A percentile compares a stretch with the other conserved stretches of the same genome.
Evolutionary conservation across 2,329 filamentous ascomycete species (phyloP).

Genomic region (Lecanicillium sp.): DNA sequence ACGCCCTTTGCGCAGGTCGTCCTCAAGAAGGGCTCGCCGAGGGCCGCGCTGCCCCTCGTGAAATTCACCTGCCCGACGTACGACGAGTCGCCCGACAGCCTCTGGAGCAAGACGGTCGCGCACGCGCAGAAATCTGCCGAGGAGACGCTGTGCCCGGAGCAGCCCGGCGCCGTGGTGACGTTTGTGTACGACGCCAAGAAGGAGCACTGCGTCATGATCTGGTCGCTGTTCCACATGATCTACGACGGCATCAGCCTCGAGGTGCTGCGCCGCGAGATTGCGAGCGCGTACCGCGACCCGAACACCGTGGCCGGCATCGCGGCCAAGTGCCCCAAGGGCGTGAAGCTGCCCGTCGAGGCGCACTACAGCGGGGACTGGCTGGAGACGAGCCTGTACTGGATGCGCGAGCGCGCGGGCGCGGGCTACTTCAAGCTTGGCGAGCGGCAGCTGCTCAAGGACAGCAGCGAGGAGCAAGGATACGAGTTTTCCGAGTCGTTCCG

Average conservation of each 20-base stretch:
- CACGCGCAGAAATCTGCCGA: slow-evolving; percentile 10
- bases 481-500: slow-evolving; percentile 8
- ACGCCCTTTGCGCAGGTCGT: slow-evolving; percentile 14
- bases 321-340: slow-evolving; percentile 6
- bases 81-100: slow-evolving; percentile 9
- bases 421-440: slow-evolving; percentile 4
- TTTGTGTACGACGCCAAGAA: slow-evolving; percentile 10
- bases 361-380: slow-evolving; percentile 15
- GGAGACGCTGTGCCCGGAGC: slow-evolving; percentile 8
- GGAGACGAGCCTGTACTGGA: slow-evolving; percentile 15
- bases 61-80: slow-evolving; percentile 10
- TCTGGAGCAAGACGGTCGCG: slow-evolving; percentile 11
- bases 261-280: slow-evolving; percentile 12
- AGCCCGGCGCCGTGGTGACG: slow-evolving; percentile 9
- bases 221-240: slow-evolving; percentile 31
- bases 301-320: slow-evolving; percentile 1
- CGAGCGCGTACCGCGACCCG: slow-evolving; percentile 10
- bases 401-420: slow-evolving; percentile 7
- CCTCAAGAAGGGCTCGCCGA: neutral
- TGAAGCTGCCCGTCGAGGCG: slow-evolving; percentile 12
- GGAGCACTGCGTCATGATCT: slow-evolving; percentile 21
- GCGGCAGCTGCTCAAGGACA: neutral
- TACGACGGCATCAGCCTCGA: slow-evolving; percentile 14
- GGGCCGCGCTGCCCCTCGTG: slow-evolving; percentile 3
- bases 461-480: neutral